A percentile compares a stretch with the other conserved stretches of the same genome.
These are phyloP conservation scores for Ramularia endophylla DNA, from an alignment of 2,329 filamentous ascomycete genomes.

Conservation along the genomic window DNA sequence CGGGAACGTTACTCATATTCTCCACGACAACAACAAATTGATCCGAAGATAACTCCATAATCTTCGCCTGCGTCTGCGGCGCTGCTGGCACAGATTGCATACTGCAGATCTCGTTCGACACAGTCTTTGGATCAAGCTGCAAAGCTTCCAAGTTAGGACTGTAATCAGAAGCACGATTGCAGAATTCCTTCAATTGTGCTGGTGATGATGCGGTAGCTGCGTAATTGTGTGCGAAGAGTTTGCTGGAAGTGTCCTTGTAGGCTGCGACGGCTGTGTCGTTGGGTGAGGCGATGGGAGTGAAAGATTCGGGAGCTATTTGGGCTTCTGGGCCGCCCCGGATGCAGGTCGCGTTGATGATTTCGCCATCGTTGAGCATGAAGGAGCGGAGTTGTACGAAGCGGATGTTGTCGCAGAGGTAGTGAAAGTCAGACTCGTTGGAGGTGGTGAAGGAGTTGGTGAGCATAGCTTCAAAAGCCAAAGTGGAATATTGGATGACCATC, in stretches of 20 bases:
- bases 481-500: conserved; percentile 17
- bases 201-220: conserved; percentile 12
- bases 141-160: conserved; percentile 9
- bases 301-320: conserved; percentile 8
- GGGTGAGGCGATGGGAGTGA: conserved; percentile 3
- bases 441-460: conserved; percentile 19
- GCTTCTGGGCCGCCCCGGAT: conserved; percentile 5
- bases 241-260: conserved; percentile 15
- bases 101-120: conserved; percentile 19
- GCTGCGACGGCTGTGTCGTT: conserved; percentile 10
- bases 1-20: conserved; percentile 16
- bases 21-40: conserved; percentile 18
- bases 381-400: conserved; percentile 16
- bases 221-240: conserved; percentile 19
- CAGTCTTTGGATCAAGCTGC: conserved; percentile 14
- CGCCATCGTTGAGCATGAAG: conserved; percentile 19
- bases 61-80: conserved; percentile 6
- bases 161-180: conserved; percentile 8
- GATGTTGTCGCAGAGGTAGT: conserved; percentile 25
- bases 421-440: conserved; percentile 11
- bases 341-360: conserved; percentile 20
- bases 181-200: conserved; percentile 11
- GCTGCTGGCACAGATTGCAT: conserved; percentile 10
- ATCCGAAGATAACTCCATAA: conserved; percentile 16
- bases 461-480: conserved; percentile 21